Evolutionary conservation across 164 flowering plant genomes (phyloP).

Genomic region (Tetrastigma voinierianum): DNA sequence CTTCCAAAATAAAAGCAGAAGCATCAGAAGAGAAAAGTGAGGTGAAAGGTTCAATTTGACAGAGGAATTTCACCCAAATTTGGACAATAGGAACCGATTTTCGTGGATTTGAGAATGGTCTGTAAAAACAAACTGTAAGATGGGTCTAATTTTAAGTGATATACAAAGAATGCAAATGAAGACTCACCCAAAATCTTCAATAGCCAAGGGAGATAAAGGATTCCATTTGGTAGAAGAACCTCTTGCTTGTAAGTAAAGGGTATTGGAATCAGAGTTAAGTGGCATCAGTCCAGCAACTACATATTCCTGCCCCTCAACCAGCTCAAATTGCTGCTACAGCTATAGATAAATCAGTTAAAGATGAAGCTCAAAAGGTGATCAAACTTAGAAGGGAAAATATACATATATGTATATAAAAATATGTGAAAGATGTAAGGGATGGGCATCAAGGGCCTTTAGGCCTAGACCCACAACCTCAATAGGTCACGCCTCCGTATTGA

Average conservation of each 20-base stretch:
- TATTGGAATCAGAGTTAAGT: slow-evolving; percentile 46
- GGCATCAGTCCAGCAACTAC: slow-evolving; percentile 64
- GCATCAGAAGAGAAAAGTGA: slow-evolving; percentile 8
- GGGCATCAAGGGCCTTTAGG: too few species aligned
- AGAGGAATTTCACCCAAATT: slow-evolving; percentile 77
- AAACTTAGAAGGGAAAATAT: neutral
- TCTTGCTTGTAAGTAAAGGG: slow-evolving; percentile 71
- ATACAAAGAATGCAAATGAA: slow-evolving; percentile 1
- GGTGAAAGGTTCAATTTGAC: slow-evolving; percentile 52
- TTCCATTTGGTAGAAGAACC: slow-evolving; percentile 73
- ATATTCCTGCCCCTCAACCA: slow-evolving; percentile 82
- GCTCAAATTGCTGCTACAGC: slow-evolving; percentile 53
- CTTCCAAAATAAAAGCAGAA: slow-evolving; percentile 4
- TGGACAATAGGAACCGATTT: slow-evolving; percentile 37
- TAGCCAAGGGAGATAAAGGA: slow-evolving; percentile 40
- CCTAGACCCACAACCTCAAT: too few species aligned
- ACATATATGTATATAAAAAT: neutral
- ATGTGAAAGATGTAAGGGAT: too few species aligned
- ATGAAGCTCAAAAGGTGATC: neutral
- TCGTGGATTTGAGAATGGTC: slow-evolving; percentile 83
- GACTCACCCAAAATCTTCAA: slow-evolving; percentile 61
- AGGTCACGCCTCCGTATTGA: too few species aligned
- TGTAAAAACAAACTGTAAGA: slow-evolving; percentile 24
- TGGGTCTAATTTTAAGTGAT: slow-evolving; percentile 8
- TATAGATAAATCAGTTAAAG: slow-evolving; percentile 1